Base-by-base conservation (phyloP, 805 yeast species). In the Starmerella kuoi region DNA sequence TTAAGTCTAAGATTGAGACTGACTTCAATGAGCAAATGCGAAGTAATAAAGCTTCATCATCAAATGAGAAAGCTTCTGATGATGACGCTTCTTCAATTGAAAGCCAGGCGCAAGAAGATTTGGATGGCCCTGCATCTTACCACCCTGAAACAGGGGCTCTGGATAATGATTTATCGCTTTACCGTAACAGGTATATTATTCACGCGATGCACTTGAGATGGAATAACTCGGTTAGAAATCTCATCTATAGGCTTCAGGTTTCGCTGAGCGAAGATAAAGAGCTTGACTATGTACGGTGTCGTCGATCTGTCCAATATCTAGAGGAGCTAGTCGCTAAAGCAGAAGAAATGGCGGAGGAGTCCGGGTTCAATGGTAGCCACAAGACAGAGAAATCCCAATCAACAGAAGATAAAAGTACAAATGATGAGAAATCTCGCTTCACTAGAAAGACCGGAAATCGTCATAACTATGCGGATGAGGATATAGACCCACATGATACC, bases 141-240 rank as follows among this genome's bases (percentile, higher is more conserved):
- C 20, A 15, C 8, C 11, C 18, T 9, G n/a, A 12, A 9, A 12
- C 18, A 11, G 15, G 4, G 12, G 8, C 26, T 7, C 5, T 15
- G 20, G 34, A 31, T 5, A n/a, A 18, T 4, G 37, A 33, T n/a
- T 19, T 6, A 18, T 20, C 37, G 15, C n/a, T 35, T 15, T 80
- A 74, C 60, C 71, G 70, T 45, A 86, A 87, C 56, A 64, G 85
- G 37, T 84, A 79, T 58, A 72, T 77, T 45, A 62, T 84, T 19
- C 86, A 85, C 51, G 74, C 79, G 42, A 68, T 84, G 58, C 73
- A 77, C 52, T 56, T 86, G 51, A 80, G 76, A 51, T 86, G 95
- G 95, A 79, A 81, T 58, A 77, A 80, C 46, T 56, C 63, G 3
- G 69, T 77, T 8, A 65, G 95, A 42, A 75, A 85, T 53, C 63